Evolutionary conservation across 2,329 filamentous ascomycete genomes (phyloP).

Genomic region (Calycina marina): DNA sequence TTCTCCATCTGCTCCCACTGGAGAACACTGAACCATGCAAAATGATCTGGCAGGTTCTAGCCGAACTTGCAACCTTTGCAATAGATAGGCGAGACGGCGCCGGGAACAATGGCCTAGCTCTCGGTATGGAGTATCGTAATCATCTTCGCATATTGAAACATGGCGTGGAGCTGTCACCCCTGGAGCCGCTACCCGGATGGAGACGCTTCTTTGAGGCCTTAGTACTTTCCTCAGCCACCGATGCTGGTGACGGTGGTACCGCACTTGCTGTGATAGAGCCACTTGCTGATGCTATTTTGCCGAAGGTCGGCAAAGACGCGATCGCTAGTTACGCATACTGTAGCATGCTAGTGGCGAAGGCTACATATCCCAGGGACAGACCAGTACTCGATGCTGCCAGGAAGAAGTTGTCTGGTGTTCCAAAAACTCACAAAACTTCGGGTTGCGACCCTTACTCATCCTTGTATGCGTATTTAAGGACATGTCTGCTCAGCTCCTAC

Average conservation of each 20-base stretch:
- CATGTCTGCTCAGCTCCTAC: conserved; percentile 38
- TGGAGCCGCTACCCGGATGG: conserved; percentile 24
- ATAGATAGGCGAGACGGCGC: conserved; percentile 11
- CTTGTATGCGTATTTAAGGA: conserved; percentile 45
- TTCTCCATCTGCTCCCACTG: conserved; percentile 13
- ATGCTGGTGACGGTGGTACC: conserved; percentile 53
- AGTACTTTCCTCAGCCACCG: conserved; percentile 38
- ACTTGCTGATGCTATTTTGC: conserved; percentile 39
- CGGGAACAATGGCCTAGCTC: conserved; percentile 26
- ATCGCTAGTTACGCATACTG: conserved; percentile 25
- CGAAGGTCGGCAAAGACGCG: conserved; percentile 20
- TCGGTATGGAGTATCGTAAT: conserved; percentile 57
- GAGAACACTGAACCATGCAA: conserved; percentile 17
- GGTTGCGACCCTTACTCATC: conserved; percentile 48
- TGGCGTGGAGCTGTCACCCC: conserved; percentile 32
- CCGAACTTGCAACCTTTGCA: conserved; percentile 14
- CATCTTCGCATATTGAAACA: conserved; percentile 51
- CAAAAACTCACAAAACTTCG: conserved; percentile 26
- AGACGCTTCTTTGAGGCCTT: conserved; percentile 40
- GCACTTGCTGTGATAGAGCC: conserved; percentile 57
- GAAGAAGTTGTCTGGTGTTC: conserved; percentile 50
- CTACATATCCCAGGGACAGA: conserved; percentile 42
- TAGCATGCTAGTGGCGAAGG: conserved; percentile 15
- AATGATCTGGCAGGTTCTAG: conserved; percentile 18
- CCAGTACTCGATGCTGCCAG: conserved; percentile 51